phyloP scores from a whole-genome alignment of 345 rosid genomes.

The Bruguiera parviflora region DNA sequence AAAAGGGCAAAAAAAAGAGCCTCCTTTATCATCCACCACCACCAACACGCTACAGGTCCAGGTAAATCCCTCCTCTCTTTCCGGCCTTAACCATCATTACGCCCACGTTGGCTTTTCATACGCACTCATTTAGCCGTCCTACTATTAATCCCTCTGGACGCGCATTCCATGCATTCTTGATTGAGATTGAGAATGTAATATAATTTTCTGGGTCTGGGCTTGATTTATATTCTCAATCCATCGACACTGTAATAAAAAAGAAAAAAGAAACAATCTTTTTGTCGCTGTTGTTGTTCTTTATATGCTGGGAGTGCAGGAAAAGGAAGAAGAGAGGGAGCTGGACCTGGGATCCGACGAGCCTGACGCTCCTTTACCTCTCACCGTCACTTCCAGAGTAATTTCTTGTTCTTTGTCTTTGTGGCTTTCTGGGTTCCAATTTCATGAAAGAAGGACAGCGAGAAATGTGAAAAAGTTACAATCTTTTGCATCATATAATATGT shows the following conservation, averaged over 20 bases:
- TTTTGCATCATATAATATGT: too few species aligned
- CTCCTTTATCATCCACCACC: slow-evolving; percentile 13
- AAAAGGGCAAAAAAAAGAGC: slow-evolving; percentile 16
- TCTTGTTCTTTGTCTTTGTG: slow-evolving; percentile 1
- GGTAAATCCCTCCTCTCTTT: slow-evolving; percentile 3
- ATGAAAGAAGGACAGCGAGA: neutral
- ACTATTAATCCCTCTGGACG: too few species aligned
- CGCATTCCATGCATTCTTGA: neutral
- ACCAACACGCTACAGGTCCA: slow-evolving; percentile 7
- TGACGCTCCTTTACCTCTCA: slow-evolving; percentile 68
- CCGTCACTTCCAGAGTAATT: slow-evolving; percentile 90
- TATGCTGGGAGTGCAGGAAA: slow-evolving; percentile 46
- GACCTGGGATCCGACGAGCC: slow-evolving; percentile 58
- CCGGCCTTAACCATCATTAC: neutral
- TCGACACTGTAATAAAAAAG: too few species aligned
- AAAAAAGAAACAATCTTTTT: too few species aligned
- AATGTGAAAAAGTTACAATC: too few species aligned
- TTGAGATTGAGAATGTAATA: too few species aligned
- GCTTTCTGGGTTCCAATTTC: neutral
- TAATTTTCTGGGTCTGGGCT: too few species aligned
- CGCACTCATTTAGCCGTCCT: neutral
- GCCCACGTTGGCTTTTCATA: neutral
- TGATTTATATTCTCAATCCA: too few species aligned
- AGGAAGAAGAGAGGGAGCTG: slow-evolving; percentile 53
- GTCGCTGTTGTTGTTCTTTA: neutral